phyloP scores from a whole-genome alignment of 2,329 filamentous ascomycete genomes.

The Alternaria conjuncta region DNA sequence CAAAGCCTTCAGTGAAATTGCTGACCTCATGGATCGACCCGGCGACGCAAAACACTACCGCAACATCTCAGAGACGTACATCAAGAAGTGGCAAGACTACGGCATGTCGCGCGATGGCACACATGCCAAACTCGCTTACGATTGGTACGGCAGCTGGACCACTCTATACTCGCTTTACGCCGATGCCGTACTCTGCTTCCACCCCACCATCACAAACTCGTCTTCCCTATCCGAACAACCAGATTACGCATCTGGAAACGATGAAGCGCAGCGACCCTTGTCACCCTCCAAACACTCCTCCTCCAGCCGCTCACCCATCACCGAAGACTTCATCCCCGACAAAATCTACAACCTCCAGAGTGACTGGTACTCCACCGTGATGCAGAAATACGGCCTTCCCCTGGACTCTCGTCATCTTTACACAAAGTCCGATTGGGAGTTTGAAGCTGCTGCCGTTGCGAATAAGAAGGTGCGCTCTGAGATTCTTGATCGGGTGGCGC shows the following conservation, averaged over 20 bases:
- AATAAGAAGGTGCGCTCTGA: slow-evolving; percentile 70
- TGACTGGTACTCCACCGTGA: slow-evolving; percentile 78
- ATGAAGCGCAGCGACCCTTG: slow-evolving; percentile 29
- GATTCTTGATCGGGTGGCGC: slow-evolving; percentile 75
- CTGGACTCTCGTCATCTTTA: slow-evolving; percentile 84
- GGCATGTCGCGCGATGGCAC: slow-evolving; percentile 72
- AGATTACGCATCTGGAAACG: slow-evolving; percentile 12
- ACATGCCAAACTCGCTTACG: slow-evolving; percentile 80
- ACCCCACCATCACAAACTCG: slow-evolving; percentile 59
- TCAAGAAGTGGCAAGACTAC: slow-evolving; percentile 73
- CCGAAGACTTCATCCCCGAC: slow-evolving; percentile 70
- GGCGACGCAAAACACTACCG: slow-evolving; percentile 66
- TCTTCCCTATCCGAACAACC: slow-evolving; percentile 11
- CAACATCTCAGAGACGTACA: slow-evolving; percentile 69
- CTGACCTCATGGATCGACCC: slow-evolving; percentile 65
- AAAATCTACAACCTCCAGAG: slow-evolving; percentile 80
- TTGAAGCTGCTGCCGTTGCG: slow-evolving; percentile 83
- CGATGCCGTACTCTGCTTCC: slow-evolving; percentile 82
- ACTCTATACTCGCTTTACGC: slow-evolving; percentile 86
- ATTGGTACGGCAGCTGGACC: slow-evolving; percentile 81
- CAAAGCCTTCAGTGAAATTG: slow-evolving; percentile 76
- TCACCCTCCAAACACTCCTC: slow-evolving; percentile 11
- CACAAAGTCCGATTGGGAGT: slow-evolving; percentile 90
- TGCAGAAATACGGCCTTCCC: slow-evolving; percentile 82
- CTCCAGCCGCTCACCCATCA: slow-evolving; percentile 35